Base-by-base conservation (phyloP, 176 grass and related monocot genomes). In the Musa troglodytarum region DNA sequence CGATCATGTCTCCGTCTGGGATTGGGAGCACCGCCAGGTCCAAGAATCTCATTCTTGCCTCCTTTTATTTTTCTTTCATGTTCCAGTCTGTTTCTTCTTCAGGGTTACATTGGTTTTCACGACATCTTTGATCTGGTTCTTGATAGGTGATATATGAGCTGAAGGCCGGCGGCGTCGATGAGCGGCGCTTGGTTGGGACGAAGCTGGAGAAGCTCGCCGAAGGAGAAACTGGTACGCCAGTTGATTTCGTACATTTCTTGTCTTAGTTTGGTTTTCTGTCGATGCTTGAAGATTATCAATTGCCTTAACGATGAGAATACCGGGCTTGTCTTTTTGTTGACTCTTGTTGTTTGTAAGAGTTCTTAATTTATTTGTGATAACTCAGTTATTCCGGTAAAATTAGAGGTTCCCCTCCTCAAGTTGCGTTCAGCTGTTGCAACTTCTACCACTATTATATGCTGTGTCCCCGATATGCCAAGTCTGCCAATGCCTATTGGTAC, bases 21-120 rank as follows among this genome's bases (percentile, higher is more conserved):
- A 99, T 63, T 99, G 95, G 95, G 95, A 99, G 80, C 88, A 99
- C 70, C 95, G 95, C 82, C 95, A 99, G 88, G 90, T 92, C 53
- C 71, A 9, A 3, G 29, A n/a, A 19, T 21, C 50, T 15, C 25
- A 43, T 9, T 17, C 0, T n/a, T 23, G 52, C 74, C 25, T 15
- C n/a, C 16, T 1, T 11, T 52, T 76, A 8, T 19, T 52, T 49
- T 65, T 76, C 29, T 15, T 52, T n/a, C 7, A 3, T 34, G 16
- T 11, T 55, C 20, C 10, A 77, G 65, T 57, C 76, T 78, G 50
- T 16, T 13, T 59, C 70, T 53, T 8, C 49, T 23, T 79, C 17
- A 58, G 23, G 11, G 49, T 49, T 73, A 29, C 34, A 50, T 19
- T 25, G 57, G 20, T 64, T 76, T 49, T 49, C 29, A 34, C 51